These are phyloP conservation scores for Chaetomiaceae sp. DNA, from an alignment of 2,329 filamentous ascomycete genomes.

Conservation along the genomic window DNA sequence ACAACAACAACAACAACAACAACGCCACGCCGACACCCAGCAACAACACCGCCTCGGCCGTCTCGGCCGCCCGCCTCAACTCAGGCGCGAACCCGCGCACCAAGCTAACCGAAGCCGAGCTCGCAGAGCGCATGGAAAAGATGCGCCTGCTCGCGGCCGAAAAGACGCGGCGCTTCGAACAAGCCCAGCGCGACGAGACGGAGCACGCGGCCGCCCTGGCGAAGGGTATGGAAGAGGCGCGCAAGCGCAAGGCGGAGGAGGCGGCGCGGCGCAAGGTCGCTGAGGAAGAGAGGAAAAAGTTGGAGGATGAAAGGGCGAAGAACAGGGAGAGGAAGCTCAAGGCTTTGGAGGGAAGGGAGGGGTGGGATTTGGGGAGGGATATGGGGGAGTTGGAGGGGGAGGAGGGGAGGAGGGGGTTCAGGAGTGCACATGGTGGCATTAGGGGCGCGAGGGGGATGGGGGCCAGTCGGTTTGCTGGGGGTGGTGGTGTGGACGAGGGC, in stretches of 20 bases:
- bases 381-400: constrained; percentile 38
- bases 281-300: constrained; percentile 47
- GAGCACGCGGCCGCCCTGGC: constrained; percentile 52
- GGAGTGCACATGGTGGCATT: constrained; percentile 38
- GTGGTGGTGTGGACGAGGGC: constrained; percentile 25
- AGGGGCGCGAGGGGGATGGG: constrained; percentile 34
- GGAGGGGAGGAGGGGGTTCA: constrained; percentile 41
- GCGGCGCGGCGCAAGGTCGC: constrained; percentile 47
- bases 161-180: constrained; percentile 55
- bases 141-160: constrained; percentile 57
- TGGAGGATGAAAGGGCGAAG: constrained; percentile 56
- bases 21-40: not conserved
- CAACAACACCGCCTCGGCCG: constrained; percentile 33
- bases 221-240: constrained; percentile 52
- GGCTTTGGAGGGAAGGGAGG: constrained; percentile 50
- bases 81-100: constrained; percentile 57
- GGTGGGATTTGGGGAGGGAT: constrained; percentile 57
- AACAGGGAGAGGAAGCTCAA: constrained; percentile 59
- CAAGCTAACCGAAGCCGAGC: constrained; percentile 56
- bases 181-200: constrained; percentile 53
- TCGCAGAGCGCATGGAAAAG: constrained; percentile 56
- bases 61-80: constrained; percentile 39
- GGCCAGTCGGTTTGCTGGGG: constrained; percentile 40
- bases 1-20: constrained; percentile 1
- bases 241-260: constrained; percentile 48